Percentiles rank a stretch among this genome's conserved stretches.
phyloP scores from a whole-genome alignment of 768 basidiomycete genomes.

The Coprinopsis strossmayeri region DNA sequence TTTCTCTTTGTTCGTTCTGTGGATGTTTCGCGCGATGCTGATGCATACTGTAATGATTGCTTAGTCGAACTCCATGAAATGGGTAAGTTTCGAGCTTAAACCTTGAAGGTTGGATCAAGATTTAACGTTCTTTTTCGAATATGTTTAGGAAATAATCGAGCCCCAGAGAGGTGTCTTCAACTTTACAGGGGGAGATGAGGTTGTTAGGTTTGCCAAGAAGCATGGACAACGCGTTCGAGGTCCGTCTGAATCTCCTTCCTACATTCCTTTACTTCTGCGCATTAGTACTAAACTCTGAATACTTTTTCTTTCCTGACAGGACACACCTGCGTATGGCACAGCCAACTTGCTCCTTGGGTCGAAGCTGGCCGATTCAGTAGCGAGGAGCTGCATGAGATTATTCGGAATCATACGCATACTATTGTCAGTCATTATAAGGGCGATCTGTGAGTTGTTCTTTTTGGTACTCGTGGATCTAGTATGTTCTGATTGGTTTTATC shows the following conservation, averaged over 20 bases:
- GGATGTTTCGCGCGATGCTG: too few species aligned
- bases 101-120: too few species aligned
- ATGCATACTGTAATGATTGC: too few species aligned
- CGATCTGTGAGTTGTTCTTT: too few species aligned
- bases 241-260: not conserved
- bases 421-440: constrained; percentile 49
- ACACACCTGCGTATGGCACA: constrained; percentile 46
- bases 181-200: constrained; percentile 38
- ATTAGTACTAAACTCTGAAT: not conserved
- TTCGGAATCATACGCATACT: constrained; percentile 42
- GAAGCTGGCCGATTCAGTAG: constrained; percentile 34
- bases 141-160: constrained; percentile 52
- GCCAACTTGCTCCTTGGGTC: constrained; percentile 49
- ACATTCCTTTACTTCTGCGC: not conserved
- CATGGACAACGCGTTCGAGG: constrained; percentile 44
- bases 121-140: too few species aligned
- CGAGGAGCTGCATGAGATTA: constrained; percentile 32
- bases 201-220: constrained; percentile 37
- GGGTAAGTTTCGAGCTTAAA: too few species aligned
- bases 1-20: not conserved
- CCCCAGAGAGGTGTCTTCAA: constrained; percentile 42
- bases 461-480: too few species aligned
- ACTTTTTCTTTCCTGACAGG: constrained; percentile 23
- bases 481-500: too few species aligned
- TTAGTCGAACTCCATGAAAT: constrained; percentile 49